Percentiles rank a stretch among this genome's conserved stretches.
phyloP scores from a whole-genome alignment of 129 eudicot species.

The Chrysanthemum lavandulifolium region DNA sequence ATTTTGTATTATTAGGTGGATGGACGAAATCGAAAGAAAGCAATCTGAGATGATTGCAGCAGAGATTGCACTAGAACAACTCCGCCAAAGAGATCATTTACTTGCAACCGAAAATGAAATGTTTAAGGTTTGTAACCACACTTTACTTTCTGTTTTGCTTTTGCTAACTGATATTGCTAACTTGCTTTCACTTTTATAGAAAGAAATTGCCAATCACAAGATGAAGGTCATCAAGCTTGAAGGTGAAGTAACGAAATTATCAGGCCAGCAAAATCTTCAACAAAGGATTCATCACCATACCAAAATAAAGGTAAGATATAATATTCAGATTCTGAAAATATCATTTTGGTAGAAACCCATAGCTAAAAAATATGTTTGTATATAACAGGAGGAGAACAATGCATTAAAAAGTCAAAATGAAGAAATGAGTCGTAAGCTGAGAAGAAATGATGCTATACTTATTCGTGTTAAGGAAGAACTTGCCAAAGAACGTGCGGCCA shows the following conservation, averaged over 20 bases:
- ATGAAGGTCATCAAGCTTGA: slow-evolving; percentile 70
- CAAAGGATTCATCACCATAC: slow-evolving; percentile 97
- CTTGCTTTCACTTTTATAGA: slow-evolving; percentile 32
- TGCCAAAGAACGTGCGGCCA: slow-evolving; percentile 50
- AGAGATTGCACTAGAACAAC: slow-evolving; percentile 68
- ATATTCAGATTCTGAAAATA: not conserved
- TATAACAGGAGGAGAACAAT: slow-evolving; percentile 89
- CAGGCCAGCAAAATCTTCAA: slow-evolving; percentile 94
- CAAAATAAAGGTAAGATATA: slow-evolving; percentile 72
- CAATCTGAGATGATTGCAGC: slow-evolving; percentile 84
- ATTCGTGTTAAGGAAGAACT: slow-evolving; percentile 67
- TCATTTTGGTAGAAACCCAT: not conserved
- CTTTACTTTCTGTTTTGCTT: not conserved
- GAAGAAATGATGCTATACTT: slow-evolving; percentile 51
- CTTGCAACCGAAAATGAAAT: slow-evolving; percentile 69
- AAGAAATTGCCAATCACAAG: slow-evolving; percentile 60
- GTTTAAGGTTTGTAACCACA: slow-evolving; percentile 55
- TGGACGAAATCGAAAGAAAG: slow-evolving; percentile 89
- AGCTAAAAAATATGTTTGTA: slow-evolving; percentile 2
- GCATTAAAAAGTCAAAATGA: slow-evolving; percentile 64
- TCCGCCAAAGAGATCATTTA: slow-evolving; percentile 59
- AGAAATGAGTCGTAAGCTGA: slow-evolving; percentile 59
- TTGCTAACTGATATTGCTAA: slow-evolving; percentile 13
- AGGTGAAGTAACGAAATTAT: slow-evolving; percentile 68
- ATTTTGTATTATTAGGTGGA: slow-evolving; percentile 51